phyloP scores from a whole-genome alignment of 2,329 filamentous ascomycete species.

The Exserohilum rostratum region DNA sequence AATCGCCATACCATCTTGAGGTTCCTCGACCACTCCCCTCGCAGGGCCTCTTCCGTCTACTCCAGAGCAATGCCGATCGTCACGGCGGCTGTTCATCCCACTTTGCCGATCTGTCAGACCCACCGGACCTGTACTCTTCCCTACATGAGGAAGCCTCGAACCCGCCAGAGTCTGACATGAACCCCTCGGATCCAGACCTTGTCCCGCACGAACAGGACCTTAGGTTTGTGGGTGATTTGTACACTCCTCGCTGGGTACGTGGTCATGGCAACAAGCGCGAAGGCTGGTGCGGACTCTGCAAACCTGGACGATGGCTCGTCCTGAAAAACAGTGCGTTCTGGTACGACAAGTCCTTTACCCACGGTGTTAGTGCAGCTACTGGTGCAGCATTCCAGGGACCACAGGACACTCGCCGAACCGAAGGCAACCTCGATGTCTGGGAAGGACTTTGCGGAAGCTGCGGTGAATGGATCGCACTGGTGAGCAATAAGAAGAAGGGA shows the following conservation, averaged over 20 bases:
- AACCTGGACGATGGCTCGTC: slow-evolving; percentile 82
- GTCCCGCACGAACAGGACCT: slow-evolving; percentile 76
- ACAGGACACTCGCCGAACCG: slow-evolving; percentile 74
- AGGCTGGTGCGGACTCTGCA: slow-evolving; percentile 89
- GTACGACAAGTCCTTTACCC: slow-evolving; percentile 91
- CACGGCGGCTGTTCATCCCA: slow-evolving; percentile 67
- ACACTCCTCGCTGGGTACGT: slow-evolving; percentile 83
- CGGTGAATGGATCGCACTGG: slow-evolving; percentile 79
- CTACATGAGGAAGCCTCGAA: slow-evolving; percentile 75
- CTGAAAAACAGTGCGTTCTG: slow-evolving; percentile 91
- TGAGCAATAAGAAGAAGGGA: slow-evolving; percentile 89
- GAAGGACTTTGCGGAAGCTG: slow-evolving; percentile 80
- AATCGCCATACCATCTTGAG: slow-evolving; percentile 59
- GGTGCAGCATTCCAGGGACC: slow-evolving; percentile 80
- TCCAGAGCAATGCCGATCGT: slow-evolving; percentile 75
- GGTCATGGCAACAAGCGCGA: slow-evolving; percentile 87
- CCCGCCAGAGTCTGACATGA: slow-evolving; percentile 81
- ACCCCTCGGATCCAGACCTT: slow-evolving; percentile 75
- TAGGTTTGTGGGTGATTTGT: slow-evolving; percentile 79
- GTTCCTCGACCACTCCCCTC: slow-evolving; percentile 66
- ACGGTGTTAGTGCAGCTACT: slow-evolving; percentile 83
- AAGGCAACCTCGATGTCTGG: slow-evolving; percentile 81
- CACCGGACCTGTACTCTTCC: slow-evolving; percentile 77
- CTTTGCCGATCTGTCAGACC: slow-evolving; percentile 75
- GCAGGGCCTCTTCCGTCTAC: slow-evolving; percentile 73